A percentile compares a stretch with the other conserved stretches of the same genome.
These are phyloP conservation scores for Geosmithia morbida DNA, from an alignment of 2,329 filamentous ascomycete genomes.

Conservation along the genomic window DNA sequence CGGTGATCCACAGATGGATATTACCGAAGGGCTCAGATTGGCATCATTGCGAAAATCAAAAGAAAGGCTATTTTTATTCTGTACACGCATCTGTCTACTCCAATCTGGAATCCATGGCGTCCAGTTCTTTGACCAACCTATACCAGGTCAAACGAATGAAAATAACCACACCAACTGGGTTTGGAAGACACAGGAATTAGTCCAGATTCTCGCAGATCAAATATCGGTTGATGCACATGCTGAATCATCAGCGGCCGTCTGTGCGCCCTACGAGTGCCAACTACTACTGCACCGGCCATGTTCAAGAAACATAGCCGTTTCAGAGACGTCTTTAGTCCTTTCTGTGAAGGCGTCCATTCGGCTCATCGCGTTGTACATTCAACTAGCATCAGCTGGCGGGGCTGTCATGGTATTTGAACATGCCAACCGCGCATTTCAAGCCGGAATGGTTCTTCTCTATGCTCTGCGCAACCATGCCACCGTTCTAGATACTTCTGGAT, in stretches of 20 bases:
- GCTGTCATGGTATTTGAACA: neutral
- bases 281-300: conserved; percentile 5
- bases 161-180: conserved; percentile 2
- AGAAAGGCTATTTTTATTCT: conserved; percentile 3
- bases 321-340: conserved; percentile 2
- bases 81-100: conserved; percentile 1
- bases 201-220: conserved; percentile 1
- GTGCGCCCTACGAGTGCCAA: conserved; percentile 4
- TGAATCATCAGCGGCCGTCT: neutral
- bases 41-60: neutral
- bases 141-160: neutral
- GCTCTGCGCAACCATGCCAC: neutral
- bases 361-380: conserved; percentile 9
- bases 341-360: conserved; percentile 2
- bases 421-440: conserved; percentile 1
- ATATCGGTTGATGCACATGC: neutral
- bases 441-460: conserved; percentile 1
- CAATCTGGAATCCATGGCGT: conserved; percentile 3
- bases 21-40: neutral
- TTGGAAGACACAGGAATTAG: neutral
- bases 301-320: conserved; percentile 5
- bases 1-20: neutral
- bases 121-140: conserved; percentile 4
- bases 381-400: neutral
- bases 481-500: neutral